A percentile compares a stretch with the other conserved stretches of the same genome.
phyloP scores from a whole-genome alignment of 2,329 filamentous ascomycete species.

The Parastagonospora nodorum region DNA sequence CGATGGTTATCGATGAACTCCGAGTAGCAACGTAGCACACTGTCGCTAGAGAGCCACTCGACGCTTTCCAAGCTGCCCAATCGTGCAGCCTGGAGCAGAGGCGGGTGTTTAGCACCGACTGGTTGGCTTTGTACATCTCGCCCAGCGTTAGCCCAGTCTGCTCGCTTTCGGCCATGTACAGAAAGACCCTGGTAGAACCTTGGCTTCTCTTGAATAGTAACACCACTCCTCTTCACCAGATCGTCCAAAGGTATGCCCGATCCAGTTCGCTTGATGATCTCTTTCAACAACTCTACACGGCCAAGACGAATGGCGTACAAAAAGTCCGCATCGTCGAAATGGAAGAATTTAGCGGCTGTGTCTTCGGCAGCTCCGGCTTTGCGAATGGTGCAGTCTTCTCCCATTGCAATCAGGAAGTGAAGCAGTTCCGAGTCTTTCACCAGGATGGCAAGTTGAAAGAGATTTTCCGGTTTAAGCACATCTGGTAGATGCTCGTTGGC shows the following conservation, averaged over 20 bases:
- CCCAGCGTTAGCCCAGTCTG: slow-evolving; percentile 65
- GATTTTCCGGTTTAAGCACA: slow-evolving; percentile 10
- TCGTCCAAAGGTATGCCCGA: slow-evolving; percentile 71
- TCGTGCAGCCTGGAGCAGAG: slow-evolving; percentile 64
- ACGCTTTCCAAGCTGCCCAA: slow-evolving; percentile 67
- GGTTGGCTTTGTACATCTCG: slow-evolving; percentile 9
- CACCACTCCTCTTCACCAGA: slow-evolving; percentile 68
- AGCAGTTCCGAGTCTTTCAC: slow-evolving; percentile 23
- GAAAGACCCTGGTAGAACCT: slow-evolving; percentile 71
- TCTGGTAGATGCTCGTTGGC: slow-evolving; percentile 7
- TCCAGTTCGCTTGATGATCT: slow-evolving; percentile 69
- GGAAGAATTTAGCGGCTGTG: slow-evolving; percentile 15
- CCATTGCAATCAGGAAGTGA: slow-evolving; percentile 17
- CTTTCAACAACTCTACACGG: slow-evolving; percentile 62
- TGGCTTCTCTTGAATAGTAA: slow-evolving; percentile 67
- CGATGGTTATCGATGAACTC: slow-evolving; percentile 69
- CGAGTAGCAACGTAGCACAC: slow-evolving; percentile 68
- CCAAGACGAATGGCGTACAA: slow-evolving; percentile 51
- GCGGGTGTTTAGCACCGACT: slow-evolving; percentile 49
- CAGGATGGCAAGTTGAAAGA: slow-evolving; percentile 42
- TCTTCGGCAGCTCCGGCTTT: slow-evolving; percentile 17
- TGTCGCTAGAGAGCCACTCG: slow-evolving; percentile 78
- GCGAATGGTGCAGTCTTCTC: slow-evolving; percentile 18
- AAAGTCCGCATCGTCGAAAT: slow-evolving; percentile 18
- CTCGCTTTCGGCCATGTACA: slow-evolving; percentile 72